Percentiles rank a stretch among this genome's conserved stretches.
Conservation (phyloP, 208 protist species). For the Leishmania aethiopica region DNA sequence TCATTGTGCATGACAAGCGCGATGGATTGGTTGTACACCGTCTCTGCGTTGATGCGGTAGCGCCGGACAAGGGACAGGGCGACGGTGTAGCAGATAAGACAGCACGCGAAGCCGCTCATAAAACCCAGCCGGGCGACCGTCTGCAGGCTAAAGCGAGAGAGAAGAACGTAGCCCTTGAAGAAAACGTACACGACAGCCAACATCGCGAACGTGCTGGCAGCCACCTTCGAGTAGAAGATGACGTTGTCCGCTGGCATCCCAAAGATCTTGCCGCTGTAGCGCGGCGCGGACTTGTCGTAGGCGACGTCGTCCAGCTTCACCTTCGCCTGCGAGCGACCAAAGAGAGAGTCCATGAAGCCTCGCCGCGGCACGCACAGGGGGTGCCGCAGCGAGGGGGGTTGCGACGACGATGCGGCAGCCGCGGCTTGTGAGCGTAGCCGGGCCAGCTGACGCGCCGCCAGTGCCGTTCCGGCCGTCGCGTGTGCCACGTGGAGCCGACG, state of each 20-base stretch:
- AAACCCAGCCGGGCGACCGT: slow-evolving; percentile 86
- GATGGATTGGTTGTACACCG: slow-evolving; percentile 92
- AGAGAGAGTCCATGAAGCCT: slow-evolving; percentile 43
- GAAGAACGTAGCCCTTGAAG: slow-evolving; percentile 77
- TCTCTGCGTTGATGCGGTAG: slow-evolving; percentile 78
- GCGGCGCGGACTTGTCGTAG: slow-evolving; percentile 75
- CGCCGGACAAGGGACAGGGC: slow-evolving; percentile 54
- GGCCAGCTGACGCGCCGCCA: neutral
- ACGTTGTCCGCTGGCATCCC: slow-evolving; percentile 79
- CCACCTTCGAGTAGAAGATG: slow-evolving; percentile 83
- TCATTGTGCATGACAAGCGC: slow-evolving; percentile 84
- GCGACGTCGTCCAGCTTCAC: slow-evolving; percentile 70
- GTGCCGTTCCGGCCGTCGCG: slow-evolving; percentile 2
- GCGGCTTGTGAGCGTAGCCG: neutral
- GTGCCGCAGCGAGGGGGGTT: neutral
- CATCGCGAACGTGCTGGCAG: slow-evolving; percentile 29
- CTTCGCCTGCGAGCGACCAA: slow-evolving; percentile 32
- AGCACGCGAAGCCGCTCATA: slow-evolving; percentile 74
- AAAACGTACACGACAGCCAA: slow-evolving; percentile 66
- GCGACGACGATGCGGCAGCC: neutral
- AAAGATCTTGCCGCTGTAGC: slow-evolving; percentile 81
- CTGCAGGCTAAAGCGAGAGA: slow-evolving; percentile 75
- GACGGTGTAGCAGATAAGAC: slow-evolving; percentile 65
- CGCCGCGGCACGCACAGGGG: slow-evolving; percentile 22
- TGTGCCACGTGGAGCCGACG: slow-evolving; percentile 14